Base-by-base conservation (phyloP, 495 filamentous ascomycete genomes). In the Cairneyella variabilis region DNA sequence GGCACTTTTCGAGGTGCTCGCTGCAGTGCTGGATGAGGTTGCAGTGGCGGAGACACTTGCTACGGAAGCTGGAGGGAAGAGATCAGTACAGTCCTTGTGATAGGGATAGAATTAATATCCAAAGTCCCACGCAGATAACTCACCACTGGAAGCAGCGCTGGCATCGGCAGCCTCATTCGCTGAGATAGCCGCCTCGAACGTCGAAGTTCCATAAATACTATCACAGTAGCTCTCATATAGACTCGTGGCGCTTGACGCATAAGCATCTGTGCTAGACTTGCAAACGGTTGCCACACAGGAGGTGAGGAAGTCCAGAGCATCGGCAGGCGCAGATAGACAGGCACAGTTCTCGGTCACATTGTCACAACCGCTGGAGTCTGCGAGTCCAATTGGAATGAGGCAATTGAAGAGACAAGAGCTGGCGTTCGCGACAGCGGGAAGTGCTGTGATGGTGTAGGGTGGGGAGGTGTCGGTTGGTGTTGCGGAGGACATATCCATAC, bases 141-240 rank as follows among this genome's bases (percentile, higher is more conserved):
- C n/a, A n/a, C n/a, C n/a, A n/a, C n/a, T n/a, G n/a, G n/a, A n/a
- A n/a, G n/a, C n/a, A n/a, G n/a, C n/a, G n/a, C n/a, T 44, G 12
- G 41, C 14, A 21, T 41, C 44, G 7, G 51, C 41, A 27, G 41
- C 26, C 2, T 27, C 41, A 16, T 54, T 43, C 17, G 28, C 43
- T 11, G 16, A 18, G 39, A 54, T 37, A 8, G 51, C 51, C 22
- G 11, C 16, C 18, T 9, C 25, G 23, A 54, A 47, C 16, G 18
- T 30, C 28, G 51, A 41, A 9, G 25, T 47, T 22, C 51, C 51
- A 48, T 54, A 54, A 9, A 54, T 23, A 34, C 27, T 38, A 17
- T 36, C 26, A 36, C 51, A 54, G 30, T 54, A 54, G 39, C 51
- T 54, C 41, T 54, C 41, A 48, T 54, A 54, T 43, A 54, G 41